Conservation (phyloP, 441 rosid species). For the Sinapis alba region DNA sequence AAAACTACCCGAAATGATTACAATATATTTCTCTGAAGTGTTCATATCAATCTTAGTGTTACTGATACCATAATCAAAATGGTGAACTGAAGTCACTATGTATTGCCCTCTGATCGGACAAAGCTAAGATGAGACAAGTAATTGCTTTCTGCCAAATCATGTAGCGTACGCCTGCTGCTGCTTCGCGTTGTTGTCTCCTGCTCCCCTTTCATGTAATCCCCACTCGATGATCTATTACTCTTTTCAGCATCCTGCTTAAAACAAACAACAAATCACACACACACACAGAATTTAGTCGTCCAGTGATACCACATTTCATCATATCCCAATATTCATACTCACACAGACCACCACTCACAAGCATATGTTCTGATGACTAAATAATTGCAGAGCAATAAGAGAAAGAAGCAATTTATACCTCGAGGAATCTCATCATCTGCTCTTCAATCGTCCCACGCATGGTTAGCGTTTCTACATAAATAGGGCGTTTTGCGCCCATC, state of each 20-base stretch:
- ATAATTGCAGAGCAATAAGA: background rate
- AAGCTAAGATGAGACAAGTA: constrained; percentile 69
- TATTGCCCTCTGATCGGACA: constrained; percentile 50
- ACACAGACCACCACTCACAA: background rate
- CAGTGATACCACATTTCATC: background rate
- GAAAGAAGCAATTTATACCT: constrained; percentile 47
- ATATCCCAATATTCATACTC: too few species aligned
- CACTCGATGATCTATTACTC: constrained; percentile 55
- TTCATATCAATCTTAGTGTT: too few species aligned
- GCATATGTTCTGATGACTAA: constrained; percentile 5
- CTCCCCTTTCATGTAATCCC: constrained; percentile 48
- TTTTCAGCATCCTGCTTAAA: constrained; percentile 62
- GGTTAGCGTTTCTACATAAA: constrained; percentile 84
- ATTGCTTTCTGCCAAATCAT: constrained; percentile 90
- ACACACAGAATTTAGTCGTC: background rate
- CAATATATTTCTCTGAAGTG: too few species aligned
- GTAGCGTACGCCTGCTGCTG: constrained; percentile 59
- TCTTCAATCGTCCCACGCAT: constrained; percentile 96
- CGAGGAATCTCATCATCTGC: constrained; percentile 85
- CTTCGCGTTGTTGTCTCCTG: constrained; percentile 45
- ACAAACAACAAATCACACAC: constrained; percentile 27
- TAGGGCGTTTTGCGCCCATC: constrained; percentile 96
- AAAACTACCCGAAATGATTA: too few species aligned
- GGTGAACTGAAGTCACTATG: background rate
- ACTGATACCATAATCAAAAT: too few species aligned